Percentiles rank a stretch among this genome's conserved stretches.
Conservation (phyloP, 306 rosid genomes). For the Pyrus betulifolia region DNA sequence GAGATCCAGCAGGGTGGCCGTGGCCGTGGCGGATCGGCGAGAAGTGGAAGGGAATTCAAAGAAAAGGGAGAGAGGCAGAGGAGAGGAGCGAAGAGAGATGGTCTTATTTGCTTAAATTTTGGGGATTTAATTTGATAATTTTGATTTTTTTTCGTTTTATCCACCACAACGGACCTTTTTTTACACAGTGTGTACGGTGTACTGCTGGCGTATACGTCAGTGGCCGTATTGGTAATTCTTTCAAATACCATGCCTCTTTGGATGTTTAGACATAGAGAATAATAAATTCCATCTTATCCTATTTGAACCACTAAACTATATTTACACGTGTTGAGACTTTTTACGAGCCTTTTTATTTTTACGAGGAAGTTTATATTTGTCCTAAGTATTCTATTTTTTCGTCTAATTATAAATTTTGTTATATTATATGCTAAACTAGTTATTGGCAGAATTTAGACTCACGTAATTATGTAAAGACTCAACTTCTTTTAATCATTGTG, state of each 20-base stretch:
- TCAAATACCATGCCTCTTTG: background rate
- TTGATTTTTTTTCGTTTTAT: background rate
- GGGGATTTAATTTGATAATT: background rate
- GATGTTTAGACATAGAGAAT: background rate
- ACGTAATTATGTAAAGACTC: rapidly evolving
- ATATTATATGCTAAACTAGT: too few relatives aligned
- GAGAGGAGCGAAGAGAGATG: background rate
- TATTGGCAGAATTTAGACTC: rapidly evolving
- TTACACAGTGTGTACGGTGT: background rate
- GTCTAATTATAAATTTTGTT: too few relatives aligned
- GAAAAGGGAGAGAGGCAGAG: background rate
- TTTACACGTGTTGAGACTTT: too few relatives aligned
- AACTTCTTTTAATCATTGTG: too few relatives aligned
- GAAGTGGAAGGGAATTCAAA: background rate
- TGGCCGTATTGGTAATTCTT: constrained; percentile 12
- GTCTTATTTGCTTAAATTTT: background rate
- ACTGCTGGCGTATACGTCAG: background rate
- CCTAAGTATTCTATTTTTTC: too few relatives aligned
- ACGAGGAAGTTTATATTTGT: too few relatives aligned
- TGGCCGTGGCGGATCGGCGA: background rate
- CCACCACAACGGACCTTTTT: background rate
- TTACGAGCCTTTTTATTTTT: too few relatives aligned
- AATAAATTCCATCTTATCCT: background rate
- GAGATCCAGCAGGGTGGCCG: background rate
- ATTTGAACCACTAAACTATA: background rate